A percentile compares a stretch with the other conserved stretches of the same genome.
phyloP scores from a whole-genome alignment of 2,329 filamentous ascomycete species.

The Dactylonectria macrodidyma region DNA sequence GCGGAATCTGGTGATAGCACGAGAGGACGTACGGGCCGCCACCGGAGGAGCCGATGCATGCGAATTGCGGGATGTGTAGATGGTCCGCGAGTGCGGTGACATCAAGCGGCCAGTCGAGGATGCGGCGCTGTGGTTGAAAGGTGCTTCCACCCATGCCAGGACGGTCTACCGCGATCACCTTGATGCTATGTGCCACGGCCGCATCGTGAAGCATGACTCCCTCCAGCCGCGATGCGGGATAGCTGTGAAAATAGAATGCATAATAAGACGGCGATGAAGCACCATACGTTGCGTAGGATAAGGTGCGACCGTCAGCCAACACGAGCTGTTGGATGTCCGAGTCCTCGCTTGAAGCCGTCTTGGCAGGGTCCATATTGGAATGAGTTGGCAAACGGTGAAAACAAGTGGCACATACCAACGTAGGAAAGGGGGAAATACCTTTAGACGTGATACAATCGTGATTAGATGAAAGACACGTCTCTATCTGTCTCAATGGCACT shows the following conservation, averaged over 20 bases:
- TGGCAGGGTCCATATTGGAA: not conserved
- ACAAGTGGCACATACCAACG: not conserved
- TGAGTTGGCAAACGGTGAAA: not conserved
- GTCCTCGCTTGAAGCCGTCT: not conserved
- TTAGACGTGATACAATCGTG: not conserved
- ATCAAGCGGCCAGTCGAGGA: slow-evolving; percentile 49
- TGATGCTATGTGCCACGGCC: slow-evolving; percentile 35
- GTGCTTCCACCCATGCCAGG: slow-evolving; percentile 56
- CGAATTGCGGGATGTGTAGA: slow-evolving; percentile 42
- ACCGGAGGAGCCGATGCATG: slow-evolving; percentile 48
- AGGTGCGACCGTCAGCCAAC: slow-evolving; percentile 42
- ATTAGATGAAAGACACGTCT: not conserved
- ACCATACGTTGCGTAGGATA: slow-evolving; percentile 48
- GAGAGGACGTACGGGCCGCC: slow-evolving; percentile 50
- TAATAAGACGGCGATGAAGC: slow-evolving; percentile 1
- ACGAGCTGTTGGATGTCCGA: not conserved
- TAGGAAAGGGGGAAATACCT: not conserved
- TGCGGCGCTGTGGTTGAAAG: slow-evolving; percentile 44
- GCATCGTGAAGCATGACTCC: slow-evolving; percentile 38
- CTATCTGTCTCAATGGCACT: not conserved
- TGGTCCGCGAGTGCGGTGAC: slow-evolving; percentile 47
- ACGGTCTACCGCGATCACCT: slow-evolving; percentile 53
- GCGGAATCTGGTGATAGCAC: slow-evolving; percentile 39
- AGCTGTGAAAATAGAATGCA: slow-evolving; percentile 53
- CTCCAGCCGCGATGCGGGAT: slow-evolving; percentile 54